Evolutionary conservation across 306 rosid genomes (phyloP).

Genomic region (Biancaea sappan): DNA sequence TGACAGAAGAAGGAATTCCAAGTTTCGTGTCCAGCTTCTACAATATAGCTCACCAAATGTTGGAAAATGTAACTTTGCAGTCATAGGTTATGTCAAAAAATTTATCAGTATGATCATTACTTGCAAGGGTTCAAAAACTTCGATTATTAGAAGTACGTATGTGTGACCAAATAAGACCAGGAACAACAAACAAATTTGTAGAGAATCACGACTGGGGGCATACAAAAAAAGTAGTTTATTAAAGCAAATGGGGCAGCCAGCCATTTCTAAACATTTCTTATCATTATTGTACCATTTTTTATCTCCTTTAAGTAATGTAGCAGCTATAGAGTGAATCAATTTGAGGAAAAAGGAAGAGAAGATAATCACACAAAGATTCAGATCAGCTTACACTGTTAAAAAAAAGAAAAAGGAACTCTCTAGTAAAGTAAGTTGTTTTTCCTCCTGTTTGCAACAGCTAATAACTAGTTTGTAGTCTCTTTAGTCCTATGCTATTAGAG

Average conservation of each 20-base stretch:
- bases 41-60: too few species aligned
- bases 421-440: slow-evolving; percentile 48
- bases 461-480: slow-evolving; percentile 21
- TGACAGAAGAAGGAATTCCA: too few species aligned
- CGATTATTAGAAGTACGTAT: too few species aligned
- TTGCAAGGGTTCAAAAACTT: too few species aligned
- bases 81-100: too few species aligned
- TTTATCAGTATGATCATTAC: too few species aligned
- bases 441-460: too few species aligned
- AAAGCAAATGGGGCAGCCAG: slow-evolving; percentile 77
- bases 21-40: too few species aligned
- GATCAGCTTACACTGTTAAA: slow-evolving; percentile 44
- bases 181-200: slow-evolving; percentile 49
- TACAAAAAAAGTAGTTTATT: slow-evolving; percentile 63
- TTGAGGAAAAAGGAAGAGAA: slow-evolving; percentile 51
- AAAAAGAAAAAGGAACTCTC: slow-evolving; percentile 30
- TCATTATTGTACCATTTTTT: slow-evolving; percentile 58
- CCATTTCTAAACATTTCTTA: slow-evolving; percentile 49
- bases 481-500: slow-evolving; percentile 38
- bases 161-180: slow-evolving; percentile 45
- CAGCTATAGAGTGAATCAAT: slow-evolving; percentile 49
- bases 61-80: too few species aligned
- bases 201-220: slow-evolving; percentile 75
- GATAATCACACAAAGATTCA: slow-evolving; percentile 34
- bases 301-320: slow-evolving; percentile 46